Conservation (phyloP, 805 yeast species). For the Yarrowia porcina region DNA sequence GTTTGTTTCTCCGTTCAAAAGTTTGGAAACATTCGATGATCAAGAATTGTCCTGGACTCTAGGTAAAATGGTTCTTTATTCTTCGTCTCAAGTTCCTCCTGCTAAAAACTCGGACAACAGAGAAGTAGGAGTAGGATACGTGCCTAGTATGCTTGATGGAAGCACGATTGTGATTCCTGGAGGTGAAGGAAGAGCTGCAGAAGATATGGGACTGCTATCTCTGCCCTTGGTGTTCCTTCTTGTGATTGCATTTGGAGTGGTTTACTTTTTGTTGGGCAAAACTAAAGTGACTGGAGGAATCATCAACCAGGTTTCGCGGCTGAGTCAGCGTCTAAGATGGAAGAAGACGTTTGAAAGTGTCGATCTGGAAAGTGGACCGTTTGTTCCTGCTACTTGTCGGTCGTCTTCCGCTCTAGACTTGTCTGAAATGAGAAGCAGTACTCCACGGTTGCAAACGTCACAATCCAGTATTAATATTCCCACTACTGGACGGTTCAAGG, state of each 20-base stretch:
- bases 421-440: background rate
- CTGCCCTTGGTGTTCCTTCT: background rate
- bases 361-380: conserved; percentile 5
- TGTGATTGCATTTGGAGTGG: background rate
- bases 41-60: conserved; percentile 92
- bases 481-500: background rate
- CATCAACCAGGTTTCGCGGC: background rate
- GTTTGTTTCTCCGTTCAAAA: conserved; percentile 65
- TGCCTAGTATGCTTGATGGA: conserved; percentile 19
- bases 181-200: background rate
- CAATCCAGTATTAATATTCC: background rate
- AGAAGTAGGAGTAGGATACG: conserved; percentile 6
- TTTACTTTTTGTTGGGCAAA: background rate
- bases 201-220: background rate
- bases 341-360: background rate
- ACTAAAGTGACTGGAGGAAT: conserved; percentile 5
- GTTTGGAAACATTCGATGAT: conserved; percentile 76
- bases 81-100: conserved; percentile 53
- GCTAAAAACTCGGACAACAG: background rate
- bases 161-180: background rate
- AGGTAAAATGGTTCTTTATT: conserved; percentile 81
- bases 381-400: background rate
- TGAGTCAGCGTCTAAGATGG: background rate
- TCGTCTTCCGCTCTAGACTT: background rate
- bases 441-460: background rate